Evolutionary conservation across 805 yeast genomes (phyloP).

Genomic region (Candida maris): DNA sequence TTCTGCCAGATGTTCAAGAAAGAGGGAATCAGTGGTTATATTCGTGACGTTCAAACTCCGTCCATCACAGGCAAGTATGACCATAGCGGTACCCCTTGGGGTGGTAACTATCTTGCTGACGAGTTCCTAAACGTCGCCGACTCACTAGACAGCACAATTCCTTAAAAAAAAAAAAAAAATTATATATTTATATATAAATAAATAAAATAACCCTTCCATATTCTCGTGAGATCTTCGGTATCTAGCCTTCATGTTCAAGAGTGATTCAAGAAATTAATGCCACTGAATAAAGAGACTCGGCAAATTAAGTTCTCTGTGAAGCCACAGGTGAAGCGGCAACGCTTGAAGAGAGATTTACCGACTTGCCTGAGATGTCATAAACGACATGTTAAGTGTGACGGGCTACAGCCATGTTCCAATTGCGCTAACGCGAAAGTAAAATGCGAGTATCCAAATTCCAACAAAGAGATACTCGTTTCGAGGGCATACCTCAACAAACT

Average conservation of each 20-base stretch:
- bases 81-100: conserved; percentile 21
- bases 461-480: conserved; percentile 61
- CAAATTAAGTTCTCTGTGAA: conserved; percentile 15
- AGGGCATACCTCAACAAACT: conserved; percentile 57
- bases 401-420: conserved; percentile 55
- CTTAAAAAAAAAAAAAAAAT: no score
- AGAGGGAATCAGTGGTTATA: conserved; percentile 50
- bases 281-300: conserved; percentile 12
- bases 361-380: conserved; percentile 59
- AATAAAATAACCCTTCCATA: neutral
- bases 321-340: conserved; percentile 2
- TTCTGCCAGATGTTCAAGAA: conserved; percentile 46
- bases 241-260: neutral
- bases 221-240: no score
- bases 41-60: conserved; percentile 14
- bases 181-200: neutral
- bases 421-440: conserved; percentile 51
- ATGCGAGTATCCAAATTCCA: conserved; percentile 65
- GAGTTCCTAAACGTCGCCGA: conserved; percentile 20
- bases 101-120: conserved; percentile 20
- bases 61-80: conserved; percentile 13
- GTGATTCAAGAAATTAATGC: no score
- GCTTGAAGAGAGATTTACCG: conserved; percentile 8
- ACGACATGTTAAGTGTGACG: conserved; percentile 69
- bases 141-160: conserved; percentile 14